Conservation (phyloP, 495 filamentous ascomycete genomes). For the Cryomyces minteri region DNA sequence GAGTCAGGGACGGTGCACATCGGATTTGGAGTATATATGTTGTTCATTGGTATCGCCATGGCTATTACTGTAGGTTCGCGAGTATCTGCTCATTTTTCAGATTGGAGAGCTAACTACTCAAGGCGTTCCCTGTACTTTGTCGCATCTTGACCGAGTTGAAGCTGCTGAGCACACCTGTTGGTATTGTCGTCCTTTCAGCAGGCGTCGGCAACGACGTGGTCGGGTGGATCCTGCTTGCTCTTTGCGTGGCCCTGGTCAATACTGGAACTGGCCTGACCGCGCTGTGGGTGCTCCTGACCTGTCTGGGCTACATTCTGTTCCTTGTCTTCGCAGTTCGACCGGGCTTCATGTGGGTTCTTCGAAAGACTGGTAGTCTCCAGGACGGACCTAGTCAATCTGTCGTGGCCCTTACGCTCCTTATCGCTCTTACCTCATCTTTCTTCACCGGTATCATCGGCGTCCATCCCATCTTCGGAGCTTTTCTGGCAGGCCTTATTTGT, state of each 20-base stretch:
- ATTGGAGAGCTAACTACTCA: neutral
- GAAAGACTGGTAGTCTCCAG: conserved; percentile 56
- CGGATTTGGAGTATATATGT: conserved; percentile 62
- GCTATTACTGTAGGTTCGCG: conserved; percentile 52
- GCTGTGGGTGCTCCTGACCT: conserved; percentile 67
- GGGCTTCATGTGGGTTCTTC: conserved; percentile 55
- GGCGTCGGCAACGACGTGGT: conserved; percentile 93
- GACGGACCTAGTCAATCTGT: conserved; percentile 84
- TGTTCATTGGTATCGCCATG: conserved; percentile 91
- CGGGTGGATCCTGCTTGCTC: conserved; percentile 25
- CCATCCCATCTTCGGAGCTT: conserved; percentile 81
- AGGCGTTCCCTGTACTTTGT: conserved; percentile 88
- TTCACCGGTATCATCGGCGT: conserved; percentile 90
- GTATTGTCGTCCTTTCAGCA: conserved; percentile 79
- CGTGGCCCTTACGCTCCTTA: conserved; percentile 62
- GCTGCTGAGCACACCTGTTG: conserved; percentile 65
- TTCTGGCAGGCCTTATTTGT: conserved; percentile 78
- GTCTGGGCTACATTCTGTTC: conserved; percentile 59
- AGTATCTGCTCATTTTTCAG: neutral
- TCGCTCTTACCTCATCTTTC: conserved; percentile 71
- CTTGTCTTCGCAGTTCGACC: conserved; percentile 61
- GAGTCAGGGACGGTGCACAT: conserved; percentile 45
- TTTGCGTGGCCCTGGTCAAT: conserved; percentile 90
- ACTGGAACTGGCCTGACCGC: conserved; percentile 69
- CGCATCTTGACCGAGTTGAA: conserved; percentile 90